Evolutionary conservation across 139 green algal genomes (phyloP).

Genomic region (Chlorella sp.): DNA sequence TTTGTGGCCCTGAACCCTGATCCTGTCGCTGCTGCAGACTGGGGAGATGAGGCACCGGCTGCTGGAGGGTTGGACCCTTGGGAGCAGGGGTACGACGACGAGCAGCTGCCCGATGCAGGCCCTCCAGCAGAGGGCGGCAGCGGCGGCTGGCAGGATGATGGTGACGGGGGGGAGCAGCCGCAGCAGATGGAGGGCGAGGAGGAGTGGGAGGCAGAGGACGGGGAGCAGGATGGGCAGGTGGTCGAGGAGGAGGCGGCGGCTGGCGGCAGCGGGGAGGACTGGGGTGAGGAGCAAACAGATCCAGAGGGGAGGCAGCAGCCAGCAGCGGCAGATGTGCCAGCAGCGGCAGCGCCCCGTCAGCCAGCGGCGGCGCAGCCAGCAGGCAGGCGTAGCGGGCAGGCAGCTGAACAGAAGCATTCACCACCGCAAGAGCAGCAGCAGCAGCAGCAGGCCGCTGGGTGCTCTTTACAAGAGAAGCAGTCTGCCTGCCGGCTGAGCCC

Average conservation of each 20-base stretch:
- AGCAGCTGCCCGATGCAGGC: not conserved
- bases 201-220: not conserved
- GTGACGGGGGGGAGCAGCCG: not conserved
- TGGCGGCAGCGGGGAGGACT: not conserved
- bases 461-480: too few species aligned
- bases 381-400: not conserved
- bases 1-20: not conserved
- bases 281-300: not conserved
- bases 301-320: not conserved
- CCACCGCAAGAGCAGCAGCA: not conserved
- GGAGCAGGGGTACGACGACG: constrained; percentile 18
- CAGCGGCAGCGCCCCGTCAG: not conserved
- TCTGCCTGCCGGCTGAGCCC: not conserved
- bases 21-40: not conserved
- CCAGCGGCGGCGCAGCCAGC: not conserved
- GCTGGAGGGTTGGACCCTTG: not conserved
- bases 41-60: not conserved
- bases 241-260: not conserved
- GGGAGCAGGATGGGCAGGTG: not conserved
- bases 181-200: not conserved
- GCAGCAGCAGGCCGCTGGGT: not conserved
- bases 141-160: not conserved
- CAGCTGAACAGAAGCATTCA: not conserved
- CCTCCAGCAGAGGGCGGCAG: not conserved
- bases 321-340: not conserved